Conservation (phyloP, 73 alveolate genomes). For the Paramecium bursaria region DNA sequence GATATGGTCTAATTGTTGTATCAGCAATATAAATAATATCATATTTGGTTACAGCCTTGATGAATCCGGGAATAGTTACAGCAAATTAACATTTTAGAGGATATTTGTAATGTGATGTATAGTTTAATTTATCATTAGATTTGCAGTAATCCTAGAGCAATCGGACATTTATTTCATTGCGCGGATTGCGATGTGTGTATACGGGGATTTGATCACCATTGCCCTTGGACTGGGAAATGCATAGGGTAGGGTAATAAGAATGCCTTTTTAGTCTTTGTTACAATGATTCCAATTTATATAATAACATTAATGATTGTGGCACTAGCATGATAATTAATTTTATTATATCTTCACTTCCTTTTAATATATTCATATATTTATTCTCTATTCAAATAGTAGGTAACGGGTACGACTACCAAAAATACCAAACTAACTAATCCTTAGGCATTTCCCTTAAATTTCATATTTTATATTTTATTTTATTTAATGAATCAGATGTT, state of each 20-base stretch:
- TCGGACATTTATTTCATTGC: slow-evolving; percentile 78
- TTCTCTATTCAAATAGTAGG: too few relatives aligned
- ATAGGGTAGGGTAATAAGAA: slow-evolving; percentile 83
- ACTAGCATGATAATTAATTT: slow-evolving; percentile 16
- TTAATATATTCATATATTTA: too few relatives aligned
- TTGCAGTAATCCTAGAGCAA: slow-evolving; percentile 35
- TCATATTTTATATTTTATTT: too few relatives aligned
- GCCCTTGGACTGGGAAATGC: slow-evolving; percentile 97
- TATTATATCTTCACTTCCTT: too few relatives aligned
- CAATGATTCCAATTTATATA: slow-evolving; percentile 59
- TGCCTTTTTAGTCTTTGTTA: slow-evolving; percentile 76
- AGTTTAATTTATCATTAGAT: background rate
- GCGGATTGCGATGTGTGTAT: slow-evolving; percentile 90
- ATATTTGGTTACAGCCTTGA: slow-evolving; percentile 57
- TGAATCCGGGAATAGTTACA: slow-evolving; percentile 64
- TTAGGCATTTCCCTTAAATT: too few relatives aligned
- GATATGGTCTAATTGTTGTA: background rate
- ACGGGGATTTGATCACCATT: slow-evolving; percentile 95
- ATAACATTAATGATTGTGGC: slow-evolving; percentile 26
- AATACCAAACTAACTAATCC: too few relatives aligned
- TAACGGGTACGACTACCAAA: too few relatives aligned
- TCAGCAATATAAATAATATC: slow-evolving; percentile 37
- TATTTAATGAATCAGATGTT: too few relatives aligned
- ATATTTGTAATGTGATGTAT: slow-evolving; percentile 18
- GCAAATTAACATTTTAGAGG: slow-evolving; percentile 39